Evolutionary conservation across 495 filamentous ascomycete species (phyloP).

Genomic region (Penicillium taxi): DNA sequence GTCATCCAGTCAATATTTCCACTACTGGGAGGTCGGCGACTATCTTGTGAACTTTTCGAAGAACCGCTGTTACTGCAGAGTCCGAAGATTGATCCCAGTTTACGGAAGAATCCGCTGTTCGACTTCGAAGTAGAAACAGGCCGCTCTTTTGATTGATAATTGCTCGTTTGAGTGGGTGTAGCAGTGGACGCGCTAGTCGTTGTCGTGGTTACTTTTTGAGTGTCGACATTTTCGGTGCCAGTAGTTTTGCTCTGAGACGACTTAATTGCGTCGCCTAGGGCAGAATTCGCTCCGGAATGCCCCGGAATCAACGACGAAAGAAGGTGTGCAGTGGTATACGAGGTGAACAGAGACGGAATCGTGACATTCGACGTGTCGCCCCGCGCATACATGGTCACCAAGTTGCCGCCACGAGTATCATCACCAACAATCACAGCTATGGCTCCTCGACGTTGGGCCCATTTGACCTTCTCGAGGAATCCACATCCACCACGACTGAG

Average conservation of each 20-base stretch:
- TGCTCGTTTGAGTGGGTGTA: slow-evolving; percentile 20
- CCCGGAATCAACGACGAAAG: slow-evolving; percentile 81
- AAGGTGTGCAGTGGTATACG: slow-evolving; percentile 86
- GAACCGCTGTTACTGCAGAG: slow-evolving; percentile 28
- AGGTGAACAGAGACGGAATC: slow-evolving; percentile 91
- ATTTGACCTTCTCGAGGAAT: slow-evolving; percentile 94
- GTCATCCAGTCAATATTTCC: slow-evolving; percentile 75
- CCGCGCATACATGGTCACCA: slow-evolving; percentile 94
- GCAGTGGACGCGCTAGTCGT: slow-evolving; percentile 15
- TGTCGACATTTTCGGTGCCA: slow-evolving; percentile 14
- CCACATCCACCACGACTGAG: slow-evolving; percentile 90
- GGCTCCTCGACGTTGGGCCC: slow-evolving; percentile 85
- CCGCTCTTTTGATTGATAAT: slow-evolving; percentile 16
- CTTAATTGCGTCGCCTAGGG: slow-evolving; percentile 39
- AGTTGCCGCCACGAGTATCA: slow-evolving; percentile 69
- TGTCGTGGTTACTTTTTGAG: slow-evolving; percentile 17
- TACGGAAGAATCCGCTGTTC: slow-evolving; percentile 47
- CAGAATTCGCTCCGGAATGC: slow-evolving; percentile 50
- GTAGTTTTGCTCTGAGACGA: slow-evolving; percentile 15
- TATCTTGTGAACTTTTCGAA: slow-evolving; percentile 39
- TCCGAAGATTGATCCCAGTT: slow-evolving; percentile 47
- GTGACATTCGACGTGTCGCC: slow-evolving; percentile 92
- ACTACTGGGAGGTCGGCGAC: slow-evolving; percentile 68
- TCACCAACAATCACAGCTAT: slow-evolving; percentile 91
- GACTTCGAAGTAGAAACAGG: slow-evolving; percentile 12